phyloP scores from a whole-genome alignment of 2,329 filamentous ascomycete genomes.

The Fusarium nanum region DNA sequence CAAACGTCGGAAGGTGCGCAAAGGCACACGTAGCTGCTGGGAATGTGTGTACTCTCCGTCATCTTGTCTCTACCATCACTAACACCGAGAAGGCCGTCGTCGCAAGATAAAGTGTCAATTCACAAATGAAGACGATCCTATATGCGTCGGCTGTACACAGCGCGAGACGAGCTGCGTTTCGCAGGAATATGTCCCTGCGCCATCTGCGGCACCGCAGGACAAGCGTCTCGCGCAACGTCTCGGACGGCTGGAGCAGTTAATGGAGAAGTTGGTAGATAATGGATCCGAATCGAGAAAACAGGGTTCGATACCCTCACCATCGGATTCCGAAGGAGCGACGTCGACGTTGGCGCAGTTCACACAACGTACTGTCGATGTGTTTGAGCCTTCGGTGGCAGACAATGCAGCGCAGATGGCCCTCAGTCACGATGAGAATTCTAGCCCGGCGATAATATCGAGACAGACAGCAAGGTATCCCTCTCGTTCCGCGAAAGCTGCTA shows the following conservation, averaged over 20 bases:
- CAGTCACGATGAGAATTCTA: neutral
- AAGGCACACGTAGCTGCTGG: slow-evolving; percentile 70
- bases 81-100: slow-evolving; percentile 49
- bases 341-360: slow-evolving; percentile 35
- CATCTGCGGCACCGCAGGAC: slow-evolving; percentile 51
- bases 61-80: neutral
- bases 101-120: slow-evolving; percentile 67
- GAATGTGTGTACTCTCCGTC: slow-evolving; percentile 59
- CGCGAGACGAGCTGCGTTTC: slow-evolving; percentile 58
- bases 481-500: slow-evolving; percentile 24
- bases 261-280: slow-evolving; percentile 59
- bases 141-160: slow-evolving; percentile 60
- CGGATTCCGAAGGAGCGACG: slow-evolving; percentile 17
- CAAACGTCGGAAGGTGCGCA: slow-evolving; percentile 58
- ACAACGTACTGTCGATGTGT: slow-evolving; percentile 39
- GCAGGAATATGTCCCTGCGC: slow-evolving; percentile 58
- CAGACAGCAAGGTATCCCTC: slow-evolving; percentile 5
- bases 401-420: slow-evolving; percentile 40
- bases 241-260: slow-evolving; percentile 59
- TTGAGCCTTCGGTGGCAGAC: slow-evolving; percentile 34
- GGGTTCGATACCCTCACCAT: slow-evolving; percentile 32
- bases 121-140: slow-evolving; percentile 52
- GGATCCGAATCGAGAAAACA: neutral
- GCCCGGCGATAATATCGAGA: neutral
- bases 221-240: slow-evolving; percentile 57